These are phyloP conservation scores for Pyrenula massariospora DNA, from an alignment of 495 filamentous ascomycete genomes.

Conservation along the genomic window DNA sequence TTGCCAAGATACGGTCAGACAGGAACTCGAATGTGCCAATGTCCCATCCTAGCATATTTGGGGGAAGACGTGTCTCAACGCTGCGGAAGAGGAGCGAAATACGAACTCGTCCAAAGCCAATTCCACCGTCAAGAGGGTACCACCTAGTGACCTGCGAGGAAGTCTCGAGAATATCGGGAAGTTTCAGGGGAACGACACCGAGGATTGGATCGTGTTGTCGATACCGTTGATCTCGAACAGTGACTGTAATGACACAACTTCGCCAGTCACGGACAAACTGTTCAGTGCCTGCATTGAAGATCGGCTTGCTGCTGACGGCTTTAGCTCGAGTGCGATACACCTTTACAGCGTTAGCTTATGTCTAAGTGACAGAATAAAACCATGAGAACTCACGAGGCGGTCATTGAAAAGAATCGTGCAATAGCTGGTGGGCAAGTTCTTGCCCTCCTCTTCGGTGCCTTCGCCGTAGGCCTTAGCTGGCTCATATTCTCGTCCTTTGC, in stretches of 20 bases:
- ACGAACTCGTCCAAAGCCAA: slow-evolving; percentile 79
- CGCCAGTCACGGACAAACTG: slow-evolving; percentile 93
- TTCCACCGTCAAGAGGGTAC: slow-evolving; percentile 58
- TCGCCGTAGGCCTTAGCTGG: slow-evolving; percentile 84
- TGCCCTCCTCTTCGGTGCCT: slow-evolving; percentile 57
- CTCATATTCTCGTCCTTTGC: slow-evolving; percentile 73
- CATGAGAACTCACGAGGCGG: not conserved
- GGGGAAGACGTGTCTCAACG: slow-evolving; percentile 72
- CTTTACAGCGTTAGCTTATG: slow-evolving; percentile 14
- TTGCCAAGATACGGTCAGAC: slow-evolving; percentile 50
- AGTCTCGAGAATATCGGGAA: slow-evolving; percentile 77
- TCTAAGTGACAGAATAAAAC: too few species aligned
- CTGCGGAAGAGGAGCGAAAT: slow-evolving; percentile 80
- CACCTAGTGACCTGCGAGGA: slow-evolving; percentile 66
- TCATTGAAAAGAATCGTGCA: slow-evolving; percentile 88
- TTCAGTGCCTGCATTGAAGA: slow-evolving; percentile 93
- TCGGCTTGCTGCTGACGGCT: slow-evolving; percentile 83
- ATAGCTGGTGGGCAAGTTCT: slow-evolving; percentile 73
- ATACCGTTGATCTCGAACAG: slow-evolving; percentile 76
- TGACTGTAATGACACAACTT: slow-evolving; percentile 71
- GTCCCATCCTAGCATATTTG: slow-evolving; percentile 77
- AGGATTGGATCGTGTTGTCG: slow-evolving; percentile 91
- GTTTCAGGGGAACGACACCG: slow-evolving; percentile 75
- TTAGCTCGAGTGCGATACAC: slow-evolving; percentile 85
- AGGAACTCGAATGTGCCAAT: slow-evolving; percentile 86